Base-by-base conservation (phyloP, 225 moss, liverwort and hornwort species). In the Ulota crispa region DNA sequence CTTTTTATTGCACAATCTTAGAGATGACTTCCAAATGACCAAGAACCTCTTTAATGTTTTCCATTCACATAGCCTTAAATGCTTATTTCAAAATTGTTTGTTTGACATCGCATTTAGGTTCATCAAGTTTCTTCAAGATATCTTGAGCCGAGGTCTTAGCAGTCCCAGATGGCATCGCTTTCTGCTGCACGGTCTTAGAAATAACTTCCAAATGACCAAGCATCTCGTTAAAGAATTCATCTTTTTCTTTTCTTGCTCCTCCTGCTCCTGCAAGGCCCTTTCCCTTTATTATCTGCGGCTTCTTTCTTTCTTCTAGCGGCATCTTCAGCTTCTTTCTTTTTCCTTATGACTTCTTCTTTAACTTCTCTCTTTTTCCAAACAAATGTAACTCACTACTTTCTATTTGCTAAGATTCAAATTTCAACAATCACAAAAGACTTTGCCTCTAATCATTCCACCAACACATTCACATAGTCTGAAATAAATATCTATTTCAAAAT, bases 21-120 rank as follows among this genome's bases (percentile, higher is more conserved):
- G 83, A 83, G 5, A 89, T 87, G 12, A 41, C 55, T 76, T 89
- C 87, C 27, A 89, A 64, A 27, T 89, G 83, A 0, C 54, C 24
- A 0, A 87, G 67, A 1, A 89, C 87, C 39, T 81, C 87, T 63
- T 76, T 75, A 1, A 87, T 89, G 1, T 89, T 81, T n/a, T 77
- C 78, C 15, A 47, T 47, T 47, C 4, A 15, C 45, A 3, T 47
- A 15, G 12, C 3, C 14, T 47, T 42, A 11, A 8, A 5, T 45
- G 1, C 15, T 15, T 47, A 37, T 3, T 10, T 21, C 39, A 12
- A 10, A 54, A 45, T 0, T 9, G 34, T 56, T 0, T 9, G 34
- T 43, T 1, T 3, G 0, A 12, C 56, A n/a, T 0, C 12, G 28
- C 52, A 75, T 9, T n/a, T 15, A 0, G 27, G 27, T 13, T 74